Conservation (phyloP, 2,329 filamentous ascomycete genomes). For the Pseudopyricularia javanii region DNA sequence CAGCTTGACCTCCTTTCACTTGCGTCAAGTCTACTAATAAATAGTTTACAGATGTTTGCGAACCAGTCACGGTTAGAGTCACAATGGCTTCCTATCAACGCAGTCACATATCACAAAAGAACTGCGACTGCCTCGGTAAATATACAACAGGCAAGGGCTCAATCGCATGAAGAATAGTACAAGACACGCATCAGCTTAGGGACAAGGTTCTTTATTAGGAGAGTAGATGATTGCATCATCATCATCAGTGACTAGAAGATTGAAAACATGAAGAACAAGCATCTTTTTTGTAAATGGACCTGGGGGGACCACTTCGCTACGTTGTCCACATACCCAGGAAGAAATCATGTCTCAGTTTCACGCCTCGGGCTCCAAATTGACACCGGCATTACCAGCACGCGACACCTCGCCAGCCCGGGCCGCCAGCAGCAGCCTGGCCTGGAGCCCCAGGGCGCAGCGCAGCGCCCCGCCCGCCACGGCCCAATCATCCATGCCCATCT, state of each 20-base stretch:
- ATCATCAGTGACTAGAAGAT: background rate
- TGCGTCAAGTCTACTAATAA: too few relatives aligned
- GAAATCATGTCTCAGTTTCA: background rate
- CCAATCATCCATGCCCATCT: constrained; percentile 36
- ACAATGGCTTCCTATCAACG: too few relatives aligned
- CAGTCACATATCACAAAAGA: too few relatives aligned
- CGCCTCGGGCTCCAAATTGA: background rate
- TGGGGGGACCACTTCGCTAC: too few relatives aligned
- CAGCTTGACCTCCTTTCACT: too few relatives aligned
- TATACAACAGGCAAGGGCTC: too few relatives aligned
- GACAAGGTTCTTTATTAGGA: too few relatives aligned
- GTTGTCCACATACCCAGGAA: background rate
- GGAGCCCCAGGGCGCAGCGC: constrained; percentile 22
- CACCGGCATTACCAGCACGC: background rate
- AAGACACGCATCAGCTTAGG: too few relatives aligned
- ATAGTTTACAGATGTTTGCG: too few relatives aligned
- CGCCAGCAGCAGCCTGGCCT: constrained; percentile 29
- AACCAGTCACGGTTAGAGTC: too few relatives aligned
- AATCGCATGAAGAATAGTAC: too few relatives aligned
- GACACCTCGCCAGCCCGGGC: background rate
- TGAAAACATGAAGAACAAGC: background rate
- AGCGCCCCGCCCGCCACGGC: constrained; percentile 25
- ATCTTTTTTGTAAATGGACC: background rate
- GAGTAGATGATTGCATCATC: background rate
- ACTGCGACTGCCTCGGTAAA: too few relatives aligned